Conservation (phyloP, 495 filamentous ascomycete species). For the Aspergillus cavernicola region DNA sequence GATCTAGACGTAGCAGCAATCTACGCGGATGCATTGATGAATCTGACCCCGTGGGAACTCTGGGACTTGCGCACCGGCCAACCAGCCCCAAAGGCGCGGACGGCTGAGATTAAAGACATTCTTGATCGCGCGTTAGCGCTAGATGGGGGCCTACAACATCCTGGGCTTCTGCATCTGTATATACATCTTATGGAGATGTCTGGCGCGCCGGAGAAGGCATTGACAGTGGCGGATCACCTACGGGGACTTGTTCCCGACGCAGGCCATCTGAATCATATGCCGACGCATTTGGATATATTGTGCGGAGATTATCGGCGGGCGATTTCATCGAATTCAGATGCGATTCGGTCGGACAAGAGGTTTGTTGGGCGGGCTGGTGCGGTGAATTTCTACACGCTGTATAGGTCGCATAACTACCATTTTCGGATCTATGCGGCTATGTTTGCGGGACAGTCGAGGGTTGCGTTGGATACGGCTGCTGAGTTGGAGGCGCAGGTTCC, state of each 20-base stretch:
- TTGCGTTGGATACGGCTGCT: conserved; percentile 52
- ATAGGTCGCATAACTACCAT: conserved; percentile 63
- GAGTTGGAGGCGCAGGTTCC: conserved; percentile 52
- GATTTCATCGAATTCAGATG: conserved; percentile 57
- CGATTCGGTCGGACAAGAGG: conserved; percentile 59
- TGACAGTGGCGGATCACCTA: conserved; percentile 54
- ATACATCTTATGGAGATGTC: conserved; percentile 79
- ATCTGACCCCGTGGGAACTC: conserved; percentile 63
- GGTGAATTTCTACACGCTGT: conserved; percentile 65
- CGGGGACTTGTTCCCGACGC: conserved; percentile 61
- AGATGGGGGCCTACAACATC: conserved; percentile 45
- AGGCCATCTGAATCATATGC: conserved; percentile 73
- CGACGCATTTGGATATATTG: conserved; percentile 63
- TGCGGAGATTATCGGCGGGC: conserved; percentile 63
- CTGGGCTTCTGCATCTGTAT: conserved; percentile 65
- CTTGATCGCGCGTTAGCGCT: conserved; percentile 50
- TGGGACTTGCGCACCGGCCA: conserved; percentile 60
- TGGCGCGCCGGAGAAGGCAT: conserved; percentile 51
- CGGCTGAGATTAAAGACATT: conserved; percentile 52
- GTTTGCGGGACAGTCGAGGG: conserved; percentile 56
- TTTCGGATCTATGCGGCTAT: conserved; percentile 69
- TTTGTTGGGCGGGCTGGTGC: conserved; percentile 49
- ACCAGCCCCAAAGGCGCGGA: conserved; percentile 49
- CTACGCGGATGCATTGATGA: conserved; percentile 66
- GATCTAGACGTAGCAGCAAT: conserved; percentile 60